Percentiles rank a stretch among this genome's conserved stretches.
These are phyloP conservation scores for Ilex paraguariensis DNA, from an alignment of 305 asterid species.

Conservation along the genomic window DNA sequence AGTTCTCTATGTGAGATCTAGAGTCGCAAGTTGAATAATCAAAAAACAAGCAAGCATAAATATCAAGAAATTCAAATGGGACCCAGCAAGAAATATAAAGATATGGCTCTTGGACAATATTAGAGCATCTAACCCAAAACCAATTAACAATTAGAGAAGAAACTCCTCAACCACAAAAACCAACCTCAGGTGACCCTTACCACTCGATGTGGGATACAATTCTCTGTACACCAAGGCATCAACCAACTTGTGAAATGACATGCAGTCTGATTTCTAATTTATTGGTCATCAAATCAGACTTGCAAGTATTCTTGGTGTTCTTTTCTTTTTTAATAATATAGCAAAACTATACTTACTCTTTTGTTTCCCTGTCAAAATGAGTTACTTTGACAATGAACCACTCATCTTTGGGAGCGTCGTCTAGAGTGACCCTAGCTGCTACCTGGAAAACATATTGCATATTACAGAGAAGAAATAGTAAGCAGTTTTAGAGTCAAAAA, in stretches of 20 bases:
- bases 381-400: conserved; percentile 96
- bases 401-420: conserved; percentile 85
- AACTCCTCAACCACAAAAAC: not conserved
- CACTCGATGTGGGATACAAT: not conserved
- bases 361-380: conserved; percentile 90
- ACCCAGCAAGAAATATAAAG: no score
- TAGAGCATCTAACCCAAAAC: no score
- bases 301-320: no score
- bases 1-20: no score
- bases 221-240: not conserved
- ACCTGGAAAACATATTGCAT: conserved; percentile 40
- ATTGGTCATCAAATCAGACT: not conserved
- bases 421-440: conserved; percentile 88
- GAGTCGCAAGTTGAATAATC: no score
- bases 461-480: not conserved
- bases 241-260: not conserved
- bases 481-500: not conserved
- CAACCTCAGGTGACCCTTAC: not conserved
- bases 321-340: not conserved
- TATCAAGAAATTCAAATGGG: no score
- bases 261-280: not conserved
- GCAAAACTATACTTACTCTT: conserved; percentile 50
- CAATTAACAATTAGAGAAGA: no score
- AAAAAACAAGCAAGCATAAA: no score
- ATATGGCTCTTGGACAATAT: no score